phyloP scores from a whole-genome alignment of 768 basidiomycete species.

The Pleurotus cornucopiae region DNA sequence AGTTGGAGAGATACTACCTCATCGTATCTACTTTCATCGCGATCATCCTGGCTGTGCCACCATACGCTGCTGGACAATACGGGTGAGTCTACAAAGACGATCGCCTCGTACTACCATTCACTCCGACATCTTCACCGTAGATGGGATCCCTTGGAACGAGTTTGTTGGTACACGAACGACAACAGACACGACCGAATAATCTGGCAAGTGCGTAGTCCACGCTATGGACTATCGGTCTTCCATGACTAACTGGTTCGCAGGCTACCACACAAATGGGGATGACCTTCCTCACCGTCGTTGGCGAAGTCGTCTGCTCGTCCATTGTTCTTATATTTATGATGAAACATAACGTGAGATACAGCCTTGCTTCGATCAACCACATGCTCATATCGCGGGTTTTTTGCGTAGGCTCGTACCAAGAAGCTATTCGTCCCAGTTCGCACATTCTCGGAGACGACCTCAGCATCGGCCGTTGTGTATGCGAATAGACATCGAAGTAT shows the following conservation, averaged over 20 bases:
- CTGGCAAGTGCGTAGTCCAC: conserved; percentile 10
- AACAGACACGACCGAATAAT: conserved; percentile 13
- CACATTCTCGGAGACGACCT: neutral
- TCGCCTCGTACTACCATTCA: neutral
- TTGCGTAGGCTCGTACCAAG: neutral
- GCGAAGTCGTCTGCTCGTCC: conserved; percentile 7
- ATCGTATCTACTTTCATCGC: neutral
- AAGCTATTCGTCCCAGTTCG: neutral
- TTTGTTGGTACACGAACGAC: conserved; percentile 19
- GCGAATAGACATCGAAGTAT: conserved; percentile 7
- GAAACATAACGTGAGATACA: conserved; percentile 5
- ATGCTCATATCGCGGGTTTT: no score
- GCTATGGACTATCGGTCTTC: neutral
- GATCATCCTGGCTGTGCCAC: conserved; percentile 13
- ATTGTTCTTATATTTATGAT: conserved; percentile 8
- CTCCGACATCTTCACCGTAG: neutral
- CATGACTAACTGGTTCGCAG: conserved; percentile 13
- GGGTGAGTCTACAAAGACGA: conserved; percentile 10
- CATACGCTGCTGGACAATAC: conserved; percentile 18
- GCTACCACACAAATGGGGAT: conserved; percentile 8
- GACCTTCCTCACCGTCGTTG: conserved; percentile 9
- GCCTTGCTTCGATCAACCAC: neutral
- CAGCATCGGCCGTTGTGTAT: neutral
- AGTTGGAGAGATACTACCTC: conserved; percentile 17
- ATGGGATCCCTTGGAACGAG: conserved; percentile 17